Percentiles rank a stretch among this genome's conserved stretches.
phyloP scores from a whole-genome alignment of 2,329 filamentous ascomycete species.

The Cladorrhinum sp. region DNA sequence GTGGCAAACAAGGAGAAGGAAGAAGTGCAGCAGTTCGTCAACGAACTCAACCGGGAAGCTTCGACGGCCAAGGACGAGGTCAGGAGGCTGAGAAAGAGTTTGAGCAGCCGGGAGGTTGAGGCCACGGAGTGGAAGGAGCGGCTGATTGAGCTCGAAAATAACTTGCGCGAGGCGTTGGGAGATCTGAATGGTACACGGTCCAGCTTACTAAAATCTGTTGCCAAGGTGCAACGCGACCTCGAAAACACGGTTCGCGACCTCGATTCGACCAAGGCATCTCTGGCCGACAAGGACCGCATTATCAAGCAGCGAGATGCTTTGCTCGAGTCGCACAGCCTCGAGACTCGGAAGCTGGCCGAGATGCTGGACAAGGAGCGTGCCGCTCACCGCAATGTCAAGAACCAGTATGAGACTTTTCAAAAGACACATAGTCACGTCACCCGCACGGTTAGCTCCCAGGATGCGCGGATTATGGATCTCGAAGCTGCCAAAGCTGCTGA shows the following conservation, averaged over 20 bases:
- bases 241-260: constrained; percentile 81
- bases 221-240: constrained; percentile 82
- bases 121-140: constrained; percentile 88
- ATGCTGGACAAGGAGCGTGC: constrained; percentile 88
- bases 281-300: constrained; percentile 87
- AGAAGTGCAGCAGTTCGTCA: constrained; percentile 89
- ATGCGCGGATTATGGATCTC: constrained; percentile 79
- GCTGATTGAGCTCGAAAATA: constrained; percentile 84
- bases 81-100: constrained; percentile 74
- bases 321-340: constrained; percentile 83
- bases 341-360: constrained; percentile 79
- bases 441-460: constrained; percentile 81
- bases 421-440: constrained; percentile 83
- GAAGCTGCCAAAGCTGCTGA: constrained; percentile 77
- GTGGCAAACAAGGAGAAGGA: constrained; percentile 88
- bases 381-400: constrained; percentile 79
- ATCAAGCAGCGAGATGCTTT: constrained; percentile 86
- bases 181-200: constrained; percentile 84
- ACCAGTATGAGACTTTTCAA: constrained; percentile 83
- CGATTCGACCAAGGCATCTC: constrained; percentile 69
- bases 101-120: constrained; percentile 83
- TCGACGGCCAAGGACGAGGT: constrained; percentile 82
- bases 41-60: constrained; percentile 84
- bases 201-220: constrained; percentile 81
- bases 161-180: constrained; percentile 80